These are phyloP conservation scores for Kwoniella sp. DNA, from an alignment of 768 basidiomycete genomes.

Conservation along the genomic window DNA sequence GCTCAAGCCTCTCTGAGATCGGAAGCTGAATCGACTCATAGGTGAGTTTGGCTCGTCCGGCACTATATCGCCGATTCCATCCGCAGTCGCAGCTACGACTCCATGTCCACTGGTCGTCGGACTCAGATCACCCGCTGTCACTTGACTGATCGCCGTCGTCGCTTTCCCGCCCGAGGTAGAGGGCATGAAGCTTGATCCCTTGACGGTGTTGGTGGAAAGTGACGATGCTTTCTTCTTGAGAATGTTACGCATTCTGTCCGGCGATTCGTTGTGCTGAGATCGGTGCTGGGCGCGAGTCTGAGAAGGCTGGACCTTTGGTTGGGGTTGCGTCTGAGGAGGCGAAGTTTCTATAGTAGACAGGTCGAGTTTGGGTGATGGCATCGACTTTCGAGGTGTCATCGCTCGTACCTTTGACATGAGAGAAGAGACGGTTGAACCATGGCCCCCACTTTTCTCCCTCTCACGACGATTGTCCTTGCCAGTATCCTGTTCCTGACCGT, in stretches of 20 bases:
- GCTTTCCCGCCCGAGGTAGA: constrained; percentile 9
- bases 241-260: constrained; percentile 14
- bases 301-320: neutral
- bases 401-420: constrained; percentile 28
- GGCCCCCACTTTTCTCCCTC: neutral
- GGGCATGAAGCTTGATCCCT: constrained; percentile 24
- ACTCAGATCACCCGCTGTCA: constrained; percentile 26
- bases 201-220: constrained; percentile 32
- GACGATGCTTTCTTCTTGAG: constrained; percentile 34
- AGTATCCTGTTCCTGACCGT: neutral
- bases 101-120: neutral
- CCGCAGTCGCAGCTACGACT: neutral
- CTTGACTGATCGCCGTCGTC: constrained; percentile 35
- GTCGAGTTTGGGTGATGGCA: constrained; percentile 5
- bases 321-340: constrained; percentile 7
- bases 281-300: neutral
- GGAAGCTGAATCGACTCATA: constrained; percentile 19
- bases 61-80: neutral
- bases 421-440: constrained; percentile 11
- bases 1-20: constrained; percentile 6
- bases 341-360: constrained; percentile 24
- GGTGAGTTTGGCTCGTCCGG: constrained; percentile 18
- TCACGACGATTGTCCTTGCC: neutral
- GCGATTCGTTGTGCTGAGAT: neutral
- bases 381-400: constrained; percentile 18